Evolutionary conservation across 2,329 filamentous ascomycete species (phyloP).

Genomic region (Cylindrodendrum hubeiense): DNA sequence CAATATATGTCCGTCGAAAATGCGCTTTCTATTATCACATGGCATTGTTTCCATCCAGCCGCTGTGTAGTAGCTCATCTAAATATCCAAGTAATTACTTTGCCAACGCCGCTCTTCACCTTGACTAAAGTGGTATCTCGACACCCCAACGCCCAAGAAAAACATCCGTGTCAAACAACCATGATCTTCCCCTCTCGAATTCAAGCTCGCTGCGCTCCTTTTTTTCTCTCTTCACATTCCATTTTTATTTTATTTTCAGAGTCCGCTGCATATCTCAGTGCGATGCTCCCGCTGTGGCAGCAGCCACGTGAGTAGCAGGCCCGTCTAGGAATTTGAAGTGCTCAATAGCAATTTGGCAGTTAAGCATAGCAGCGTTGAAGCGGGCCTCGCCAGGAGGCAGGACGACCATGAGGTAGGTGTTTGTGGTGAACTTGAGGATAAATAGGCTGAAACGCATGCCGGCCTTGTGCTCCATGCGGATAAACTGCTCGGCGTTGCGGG

Average conservation of each 20-base stretch:
- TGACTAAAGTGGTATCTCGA: constrained; percentile 42
- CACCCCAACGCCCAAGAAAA: constrained; percentile 40
- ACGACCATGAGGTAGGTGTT: constrained; percentile 97
- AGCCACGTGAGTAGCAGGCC: constrained; percentile 48
- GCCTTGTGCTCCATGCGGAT: constrained; percentile 85
- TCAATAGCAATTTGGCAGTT: constrained; percentile 90
- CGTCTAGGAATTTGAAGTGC: constrained; percentile 79
- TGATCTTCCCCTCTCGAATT: not conserved
- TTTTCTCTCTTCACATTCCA: not conserved
- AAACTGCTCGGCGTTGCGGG: constrained; percentile 86
- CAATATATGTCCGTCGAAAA: not conserved
- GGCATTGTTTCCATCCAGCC: constrained; percentile 11
- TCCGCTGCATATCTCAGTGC: not conserved
- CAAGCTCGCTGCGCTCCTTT: not conserved
- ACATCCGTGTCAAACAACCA: constrained; percentile 17
- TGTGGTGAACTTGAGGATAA: constrained; percentile 94
- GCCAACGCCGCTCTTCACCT: constrained; percentile 25
- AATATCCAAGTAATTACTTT: constrained; percentile 12
- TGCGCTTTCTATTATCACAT: constrained; percentile 9
- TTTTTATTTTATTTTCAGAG: not conserved
- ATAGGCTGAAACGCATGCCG: constrained; percentile 85
- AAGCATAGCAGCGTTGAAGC: constrained; percentile 90
- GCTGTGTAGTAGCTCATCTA: constrained; percentile 25
- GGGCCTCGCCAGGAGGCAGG: constrained; percentile 89
- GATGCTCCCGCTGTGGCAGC: constrained; percentile 14